Evolutionary conservation across 164 flowering plant genomes (phyloP).

Genomic region (Hamamelis virginiana): DNA sequence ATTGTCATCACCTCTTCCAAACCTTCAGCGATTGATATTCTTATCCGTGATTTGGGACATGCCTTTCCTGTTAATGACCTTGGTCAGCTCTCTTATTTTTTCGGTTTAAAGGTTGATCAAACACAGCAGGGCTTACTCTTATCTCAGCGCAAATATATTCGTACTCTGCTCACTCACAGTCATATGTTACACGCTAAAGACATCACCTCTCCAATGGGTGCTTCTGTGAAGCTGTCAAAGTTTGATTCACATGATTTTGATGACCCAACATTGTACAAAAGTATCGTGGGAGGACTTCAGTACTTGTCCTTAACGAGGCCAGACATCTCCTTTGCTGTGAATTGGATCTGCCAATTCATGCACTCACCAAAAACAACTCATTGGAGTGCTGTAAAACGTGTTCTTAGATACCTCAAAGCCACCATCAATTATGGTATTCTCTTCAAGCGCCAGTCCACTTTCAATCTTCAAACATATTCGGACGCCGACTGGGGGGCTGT

Average conservation of each 20-base stretch:
- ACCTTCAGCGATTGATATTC: too few relatives aligned
- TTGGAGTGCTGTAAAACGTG: not conserved
- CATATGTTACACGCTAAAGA: too few relatives aligned
- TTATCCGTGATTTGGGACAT: too few relatives aligned
- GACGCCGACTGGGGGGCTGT: not conserved
- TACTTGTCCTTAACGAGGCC: not conserved
- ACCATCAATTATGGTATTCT: not conserved
- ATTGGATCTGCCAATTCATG: not conserved
- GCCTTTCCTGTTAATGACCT: too few relatives aligned
- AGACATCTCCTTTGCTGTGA: not conserved
- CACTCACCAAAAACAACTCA: not conserved
- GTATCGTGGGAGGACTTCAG: not conserved
- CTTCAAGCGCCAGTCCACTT: not conserved
- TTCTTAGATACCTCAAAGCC: not conserved
- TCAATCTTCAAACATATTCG: not conserved
- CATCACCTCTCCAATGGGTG: too few relatives aligned
- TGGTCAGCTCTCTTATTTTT: too few relatives aligned
- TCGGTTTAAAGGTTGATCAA: too few relatives aligned
- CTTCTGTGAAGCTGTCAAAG: too few relatives aligned
- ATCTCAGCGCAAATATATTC: too few relatives aligned
- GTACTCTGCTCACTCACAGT: too few relatives aligned
- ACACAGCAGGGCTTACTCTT: too few relatives aligned
- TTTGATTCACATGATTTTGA: not conserved
- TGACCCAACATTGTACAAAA: not conserved
- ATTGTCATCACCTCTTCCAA: too few relatives aligned